Evolutionary conservation across 1,284 basidiomycete genomes (phyloP).

Genomic region (Cryptococcus sp.): DNA sequence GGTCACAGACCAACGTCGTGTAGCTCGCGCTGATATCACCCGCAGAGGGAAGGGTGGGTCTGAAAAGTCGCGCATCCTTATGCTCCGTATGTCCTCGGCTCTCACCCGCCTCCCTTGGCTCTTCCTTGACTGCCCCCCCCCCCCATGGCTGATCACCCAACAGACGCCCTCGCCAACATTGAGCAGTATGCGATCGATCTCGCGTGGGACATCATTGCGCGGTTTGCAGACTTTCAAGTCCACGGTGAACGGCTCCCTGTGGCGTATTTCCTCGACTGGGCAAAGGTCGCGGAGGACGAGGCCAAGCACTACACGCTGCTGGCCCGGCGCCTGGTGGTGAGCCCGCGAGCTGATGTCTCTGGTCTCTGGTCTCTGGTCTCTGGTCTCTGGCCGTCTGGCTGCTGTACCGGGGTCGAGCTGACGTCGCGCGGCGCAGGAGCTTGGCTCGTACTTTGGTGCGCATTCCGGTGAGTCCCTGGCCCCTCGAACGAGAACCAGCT

Average conservation of each 20-base stretch:
- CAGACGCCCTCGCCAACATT: conserved; percentile 73
- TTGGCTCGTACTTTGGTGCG: conserved; percentile 69
- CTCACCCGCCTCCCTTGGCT: not conserved
- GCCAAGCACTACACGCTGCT: conserved; percentile 62
- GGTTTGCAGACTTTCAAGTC: conserved; percentile 57
- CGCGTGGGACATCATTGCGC: conserved; percentile 81
- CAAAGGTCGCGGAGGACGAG: conserved; percentile 78
- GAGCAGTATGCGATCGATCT: conserved; percentile 88
- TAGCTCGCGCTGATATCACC: not conserved
- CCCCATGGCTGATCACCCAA: not conserved
- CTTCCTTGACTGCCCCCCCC: not conserved
- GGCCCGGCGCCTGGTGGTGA: conserved; percentile 52
- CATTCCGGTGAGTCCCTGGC: conserved; percentile 27
- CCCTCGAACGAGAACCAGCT: too few relatives aligned
- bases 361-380: too few relatives aligned
- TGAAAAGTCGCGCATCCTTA: conserved; percentile 64
- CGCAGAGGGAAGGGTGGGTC: conserved; percentile 55
- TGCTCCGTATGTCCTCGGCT: conserved; percentile 60
- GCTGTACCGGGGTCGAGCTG: conserved; percentile 52
- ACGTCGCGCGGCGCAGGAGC: conserved; percentile 53
- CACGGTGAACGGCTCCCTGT: conserved; percentile 58
- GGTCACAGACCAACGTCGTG: not conserved
- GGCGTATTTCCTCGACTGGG: conserved; percentile 71
- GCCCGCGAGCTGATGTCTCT: too few relatives aligned
- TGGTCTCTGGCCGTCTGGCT: too few relatives aligned